Percentiles rank a stretch among this genome's conserved stretches.
Evolutionary conservation across 2,329 filamentous ascomycete species (phyloP).

Genomic region (Penicillium sp.): DNA sequence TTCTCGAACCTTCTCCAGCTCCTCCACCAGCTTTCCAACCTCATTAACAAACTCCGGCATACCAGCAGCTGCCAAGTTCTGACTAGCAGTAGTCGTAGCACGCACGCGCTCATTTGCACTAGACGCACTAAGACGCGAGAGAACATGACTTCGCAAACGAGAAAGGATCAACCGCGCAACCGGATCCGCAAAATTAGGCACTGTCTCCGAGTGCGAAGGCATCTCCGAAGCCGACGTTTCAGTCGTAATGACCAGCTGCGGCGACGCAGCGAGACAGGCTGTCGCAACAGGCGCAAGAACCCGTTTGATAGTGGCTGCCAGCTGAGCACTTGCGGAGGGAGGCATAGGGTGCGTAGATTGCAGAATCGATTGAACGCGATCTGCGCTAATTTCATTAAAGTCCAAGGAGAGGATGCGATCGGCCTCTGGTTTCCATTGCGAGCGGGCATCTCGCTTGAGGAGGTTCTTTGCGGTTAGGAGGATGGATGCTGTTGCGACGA

Average conservation of each 20-base stretch:
- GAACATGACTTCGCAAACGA: conserved; percentile 57
- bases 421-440: conserved; percentile 64
- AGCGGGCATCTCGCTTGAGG: conserved; percentile 64
- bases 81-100: conserved; percentile 59
- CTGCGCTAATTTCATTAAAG: conserved; percentile 43
- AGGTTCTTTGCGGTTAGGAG: conserved; percentile 66
- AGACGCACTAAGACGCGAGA: conserved; percentile 59
- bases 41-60: conserved; percentile 64
- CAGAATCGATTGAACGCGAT: conserved; percentile 48
- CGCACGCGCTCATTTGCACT: conserved; percentile 61
- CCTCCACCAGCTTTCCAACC: conserved; percentile 61
- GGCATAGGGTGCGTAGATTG: conserved; percentile 54
- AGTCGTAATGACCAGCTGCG: conserved; percentile 51
- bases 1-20: conserved; percentile 57
- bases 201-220: conserved; percentile 12
- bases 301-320: conserved; percentile 50
- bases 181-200: conserved; percentile 57
- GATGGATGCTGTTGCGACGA: conserved; percentile 63
- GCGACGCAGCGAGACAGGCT: conserved; percentile 34
- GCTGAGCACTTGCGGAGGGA: conserved; percentile 44
- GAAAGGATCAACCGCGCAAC: conserved; percentile 63
- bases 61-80: conserved; percentile 60
- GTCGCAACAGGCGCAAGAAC: conserved; percentile 57
- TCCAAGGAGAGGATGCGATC: conserved; percentile 58
- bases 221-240: conserved; percentile 54